Evolutionary conservation across 2,329 filamentous ascomycete species (phyloP).

Genomic region (Ambrosiella cleistominuta): DNA sequence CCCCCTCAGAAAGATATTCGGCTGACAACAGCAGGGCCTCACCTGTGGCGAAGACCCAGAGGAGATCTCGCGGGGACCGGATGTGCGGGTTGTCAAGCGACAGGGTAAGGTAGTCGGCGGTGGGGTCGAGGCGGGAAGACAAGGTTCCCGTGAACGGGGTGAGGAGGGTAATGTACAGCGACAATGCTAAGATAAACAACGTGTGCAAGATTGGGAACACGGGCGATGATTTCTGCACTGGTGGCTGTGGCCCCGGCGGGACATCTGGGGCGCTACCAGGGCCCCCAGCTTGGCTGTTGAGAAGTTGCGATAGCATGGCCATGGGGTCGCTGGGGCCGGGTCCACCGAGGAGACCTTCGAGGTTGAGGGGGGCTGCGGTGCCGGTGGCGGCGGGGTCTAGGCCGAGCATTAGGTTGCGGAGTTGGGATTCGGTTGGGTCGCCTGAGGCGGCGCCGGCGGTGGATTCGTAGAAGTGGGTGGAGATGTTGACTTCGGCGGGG

Average conservation of each 20-base stretch:
- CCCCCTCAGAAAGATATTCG: conserved; percentile 39
- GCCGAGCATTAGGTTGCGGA: conserved; percentile 48
- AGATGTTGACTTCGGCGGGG: conserved; percentile 64
- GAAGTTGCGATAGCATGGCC: conserved; percentile 59
- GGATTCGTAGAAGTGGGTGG: conserved; percentile 51
- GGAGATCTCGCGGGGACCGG: conserved; percentile 31
- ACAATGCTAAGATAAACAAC: conserved; percentile 50
- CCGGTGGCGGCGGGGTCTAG: conserved; percentile 26
- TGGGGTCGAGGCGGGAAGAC: conserved; percentile 31
- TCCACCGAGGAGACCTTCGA: not conserved
- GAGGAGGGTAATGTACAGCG: conserved; percentile 49
- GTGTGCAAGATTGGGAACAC: conserved; percentile 62
- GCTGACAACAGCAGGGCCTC: conserved; percentile 56
- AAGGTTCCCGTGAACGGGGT: conserved; percentile 53
- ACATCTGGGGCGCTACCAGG: conserved; percentile 20
- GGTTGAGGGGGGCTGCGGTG: conserved; percentile 13
- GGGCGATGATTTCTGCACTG: conserved; percentile 23
- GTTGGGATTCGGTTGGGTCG: conserved; percentile 36
- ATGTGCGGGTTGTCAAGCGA: not conserved
- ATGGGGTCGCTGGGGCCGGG: conserved; percentile 14
- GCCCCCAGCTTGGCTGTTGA: conserved; percentile 25
- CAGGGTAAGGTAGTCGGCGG: conserved; percentile 17
- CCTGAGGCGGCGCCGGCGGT: conserved; percentile 15
- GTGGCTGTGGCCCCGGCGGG: conserved; percentile 13
- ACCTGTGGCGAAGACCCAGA: conserved; percentile 65